These are phyloP conservation scores for Boletus speciosus DNA, from an alignment of 768 basidiomycete genomes.

Conservation along the genomic window DNA sequence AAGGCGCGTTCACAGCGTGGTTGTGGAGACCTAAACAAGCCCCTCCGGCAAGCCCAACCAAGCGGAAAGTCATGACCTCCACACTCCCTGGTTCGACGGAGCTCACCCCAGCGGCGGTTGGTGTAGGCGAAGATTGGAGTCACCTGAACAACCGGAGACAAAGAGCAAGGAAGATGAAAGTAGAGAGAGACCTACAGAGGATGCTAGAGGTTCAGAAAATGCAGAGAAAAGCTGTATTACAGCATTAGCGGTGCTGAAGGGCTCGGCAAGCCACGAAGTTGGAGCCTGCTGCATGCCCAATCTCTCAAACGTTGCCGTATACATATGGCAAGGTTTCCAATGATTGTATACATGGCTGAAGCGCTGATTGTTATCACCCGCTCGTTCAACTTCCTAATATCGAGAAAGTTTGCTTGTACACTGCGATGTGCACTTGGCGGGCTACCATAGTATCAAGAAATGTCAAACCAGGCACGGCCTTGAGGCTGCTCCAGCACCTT, in stretches of 20 bases:
- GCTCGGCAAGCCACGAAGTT: neutral
- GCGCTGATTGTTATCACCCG: neutral
- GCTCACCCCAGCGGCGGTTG: constrained; percentile 27
- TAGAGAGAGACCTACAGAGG: constrained; percentile 40
- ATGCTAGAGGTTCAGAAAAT: constrained; percentile 35
- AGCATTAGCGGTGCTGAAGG: neutral
- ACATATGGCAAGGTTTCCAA: neutral
- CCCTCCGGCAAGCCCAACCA: neutral
- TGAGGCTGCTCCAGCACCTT: too few relatives aligned
- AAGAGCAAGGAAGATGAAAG: constrained; percentile 43
- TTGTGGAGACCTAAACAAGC: constrained; percentile 33
- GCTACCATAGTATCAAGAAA: too few relatives aligned
- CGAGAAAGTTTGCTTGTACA: neutral
- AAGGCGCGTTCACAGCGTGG: constrained; percentile 36
- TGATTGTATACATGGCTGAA: neutral
- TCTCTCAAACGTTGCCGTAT: neutral
- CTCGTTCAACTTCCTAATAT: too few relatives aligned
- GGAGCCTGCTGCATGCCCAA: neutral
- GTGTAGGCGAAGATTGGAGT: constrained; percentile 43
- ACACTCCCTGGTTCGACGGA: neutral
- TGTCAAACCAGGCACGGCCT: too few relatives aligned
- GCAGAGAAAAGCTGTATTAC: constrained; percentile 3
- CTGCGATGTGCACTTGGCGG: too few relatives aligned
- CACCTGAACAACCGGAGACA: constrained; percentile 58
- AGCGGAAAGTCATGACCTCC: neutral